Base-by-base conservation (phyloP, 169 alveolate species). In the Cyclospora cayetanensis region DNA sequence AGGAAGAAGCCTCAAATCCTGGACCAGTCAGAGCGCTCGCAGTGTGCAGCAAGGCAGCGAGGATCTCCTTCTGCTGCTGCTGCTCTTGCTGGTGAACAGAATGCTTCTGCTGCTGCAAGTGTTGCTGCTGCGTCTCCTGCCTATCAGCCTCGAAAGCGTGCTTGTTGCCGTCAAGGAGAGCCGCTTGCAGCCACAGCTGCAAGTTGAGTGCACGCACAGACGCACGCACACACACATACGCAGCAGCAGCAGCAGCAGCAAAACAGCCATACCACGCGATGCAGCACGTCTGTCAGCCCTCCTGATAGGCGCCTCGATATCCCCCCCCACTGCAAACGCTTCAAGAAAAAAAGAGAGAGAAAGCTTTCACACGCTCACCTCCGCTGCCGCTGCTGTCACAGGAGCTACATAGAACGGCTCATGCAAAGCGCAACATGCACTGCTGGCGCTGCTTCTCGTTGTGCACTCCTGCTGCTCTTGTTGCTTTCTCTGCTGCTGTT, bases 51-150 rank as follows among this genome's bases (percentile, higher is more conserved):
- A 72, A 55, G 20, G 83, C 83, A 4, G 39, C 12, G 2, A 72
- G 83, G 42, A 72, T 35, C 25, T 72, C 83, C 25, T 35, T 72
- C 60, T 72, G 83, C 22, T 46, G 83, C 83, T 72, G 83, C 55
- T 72, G 83, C 60, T 72, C 60, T 37, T 72, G 83, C 83, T 72
- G 83, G 39, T 72, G 83, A 20, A 37, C 60, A 72, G 83, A 72
- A 18, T 35, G 83, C 83, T 46, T 37, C 60, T 72, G 83, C 83
- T 31, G 83, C 55, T 72, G 83, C 83, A 37, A 37, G 35, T 37
- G 83, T 55, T 72, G 83, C 83, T 29, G 46, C 52, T 72, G 83
- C 60, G 29, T 42, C 80, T 4, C 83, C 83, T 34, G 60, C 2
- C 0, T 31, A 39, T 34, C 52, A 4, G 5, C 60, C 5, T 7